Evolutionary conservation across 345 rosid genomes (phyloP).

Genomic region (Noccaea caerulescens): DNA sequence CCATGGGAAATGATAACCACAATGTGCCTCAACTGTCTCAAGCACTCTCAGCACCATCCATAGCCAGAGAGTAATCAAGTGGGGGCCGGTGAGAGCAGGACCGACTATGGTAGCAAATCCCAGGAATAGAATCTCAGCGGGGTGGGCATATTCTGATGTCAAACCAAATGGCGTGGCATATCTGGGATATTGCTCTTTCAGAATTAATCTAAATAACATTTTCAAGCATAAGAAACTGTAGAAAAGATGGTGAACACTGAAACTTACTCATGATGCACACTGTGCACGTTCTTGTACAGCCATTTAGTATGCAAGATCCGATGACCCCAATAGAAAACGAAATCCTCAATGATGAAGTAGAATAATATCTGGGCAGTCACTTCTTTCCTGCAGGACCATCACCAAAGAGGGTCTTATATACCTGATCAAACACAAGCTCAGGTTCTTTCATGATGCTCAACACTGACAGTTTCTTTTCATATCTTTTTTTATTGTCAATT

Average conservation of each 20-base stretch:
- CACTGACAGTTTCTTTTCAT: slow-evolving; percentile 22
- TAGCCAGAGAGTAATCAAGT: slow-evolving; percentile 87
- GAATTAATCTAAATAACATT: neutral
- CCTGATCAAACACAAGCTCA: slow-evolving; percentile 39
- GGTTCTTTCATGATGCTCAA: slow-evolving; percentile 46
- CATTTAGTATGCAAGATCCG: slow-evolving; percentile 89
- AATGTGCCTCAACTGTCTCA: slow-evolving; percentile 98
- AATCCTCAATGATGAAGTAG: slow-evolving; percentile 97
- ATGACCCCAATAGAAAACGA: slow-evolving; percentile 98
- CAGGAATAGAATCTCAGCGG: slow-evolving; percentile 95
- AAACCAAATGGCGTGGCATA: slow-evolving; percentile 98
- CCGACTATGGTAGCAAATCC: slow-evolving; percentile 97
- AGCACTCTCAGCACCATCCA: slow-evolving; percentile 97
- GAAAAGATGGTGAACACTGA: slow-evolving; percentile 1
- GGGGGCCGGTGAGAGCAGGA: slow-evolving; percentile 97
- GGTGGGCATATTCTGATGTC: slow-evolving; percentile 99
- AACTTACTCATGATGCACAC: slow-evolving; percentile 99
- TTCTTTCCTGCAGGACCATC: slow-evolving; percentile 71
- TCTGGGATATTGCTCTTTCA: slow-evolving; percentile 47
- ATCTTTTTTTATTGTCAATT: slow-evolving; percentile 9
- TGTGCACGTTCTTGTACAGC: slow-evolving; percentile 96
- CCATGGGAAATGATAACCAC: slow-evolving; percentile 99
- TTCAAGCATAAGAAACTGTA: too few species aligned
- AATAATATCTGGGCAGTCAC: slow-evolving; percentile 75
- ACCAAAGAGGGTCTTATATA: slow-evolving; percentile 42